Base-by-base conservation (phyloP, 1,139 yeast species). In the Scheffersomyces insectosa region DNA sequence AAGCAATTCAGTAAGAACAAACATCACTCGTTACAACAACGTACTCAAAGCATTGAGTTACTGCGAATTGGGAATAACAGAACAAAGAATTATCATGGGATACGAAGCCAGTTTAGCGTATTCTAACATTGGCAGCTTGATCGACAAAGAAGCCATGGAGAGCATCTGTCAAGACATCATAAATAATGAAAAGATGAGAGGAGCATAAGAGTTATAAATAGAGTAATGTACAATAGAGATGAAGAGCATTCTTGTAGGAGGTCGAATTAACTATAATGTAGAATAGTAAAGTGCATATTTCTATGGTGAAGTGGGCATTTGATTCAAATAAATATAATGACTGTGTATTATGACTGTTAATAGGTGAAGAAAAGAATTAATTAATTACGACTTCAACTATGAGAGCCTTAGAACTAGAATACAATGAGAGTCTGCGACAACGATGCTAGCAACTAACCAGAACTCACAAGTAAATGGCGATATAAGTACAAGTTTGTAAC, bases 31-130 rank as follows among this genome's bases (percentile, higher is more conserved):
- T 46, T 93, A 95, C 62, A 80, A 85, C 41, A 90, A 90, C 63
- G 91, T 95, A 49, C 74, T 93, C 42, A 80, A 80, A 53, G 95
- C 96, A 0, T 72, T 93, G 50, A 87, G 90, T 23, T 77, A 76
- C 54, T 85, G 91, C 50, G 96, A 88, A 57, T 77, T 93, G 48
- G 96, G 96, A 8, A 84, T 93, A 42, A 88, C 89, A 36, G 97
- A 89, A 50, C 80, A 82, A 47, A 72, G 98, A 54, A 77, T 93
- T 14, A 76, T 81, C 14, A 78, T 83, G 60, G 95, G 95, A 0
- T 93, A 91, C 63, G 98, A 93, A 59, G 91, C 96, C 13, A 87
- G 96, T 66, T 74, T 88, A 72, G 86, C 84, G 4, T 88, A 82
- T 59, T 80, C 82, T 9, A 80, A 83, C 49, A 81, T 85, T 2